phyloP scores from a whole-genome alignment of 805 yeast genomes.

The Teunomyces stri region DNA sequence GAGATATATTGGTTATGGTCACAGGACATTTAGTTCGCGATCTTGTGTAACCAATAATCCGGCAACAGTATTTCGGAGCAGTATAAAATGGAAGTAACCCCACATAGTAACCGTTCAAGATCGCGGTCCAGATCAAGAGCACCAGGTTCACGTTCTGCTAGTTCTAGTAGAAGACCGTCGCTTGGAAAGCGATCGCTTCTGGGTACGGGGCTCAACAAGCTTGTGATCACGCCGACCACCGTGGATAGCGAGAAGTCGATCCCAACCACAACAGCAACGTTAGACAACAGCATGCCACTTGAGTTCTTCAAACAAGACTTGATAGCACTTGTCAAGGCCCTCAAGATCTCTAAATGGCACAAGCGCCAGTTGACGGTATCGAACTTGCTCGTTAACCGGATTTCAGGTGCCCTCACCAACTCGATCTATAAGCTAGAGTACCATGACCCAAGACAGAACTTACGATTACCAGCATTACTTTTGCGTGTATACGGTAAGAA shows the following conservation, averaged over 20 bases:
- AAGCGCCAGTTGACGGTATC: conserved; percentile 42
- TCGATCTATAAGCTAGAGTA: conserved; percentile 78
- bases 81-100: conserved; percentile 13
- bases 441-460: conserved; percentile 27
- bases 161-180: conserved; percentile 35
- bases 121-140: conserved; percentile 39
- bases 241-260: conserved; percentile 32
- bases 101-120: conserved; percentile 26
- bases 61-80: background rate
- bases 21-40: conserved; percentile 2
- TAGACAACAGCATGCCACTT: conserved; percentile 77
- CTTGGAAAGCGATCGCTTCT: conserved; percentile 35
- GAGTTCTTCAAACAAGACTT: conserved; percentile 85
- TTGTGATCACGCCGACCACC: conserved; percentile 26
- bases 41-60: background rate
- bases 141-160: conserved; percentile 32
- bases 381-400: conserved; percentile 56
- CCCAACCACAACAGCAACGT: conserved; percentile 52
- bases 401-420: conserved; percentile 92
- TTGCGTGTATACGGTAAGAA: conserved; percentile 87
- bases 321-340: conserved; percentile 56
- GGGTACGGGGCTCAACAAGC: conserved; percentile 28
- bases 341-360: conserved; percentile 81
- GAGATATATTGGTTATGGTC: background rate
- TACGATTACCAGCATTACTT: conserved; percentile 58